Base-by-base conservation (phyloP, 2,329 filamentous ascomycete species). In the Verticillium dahliae region DNA sequence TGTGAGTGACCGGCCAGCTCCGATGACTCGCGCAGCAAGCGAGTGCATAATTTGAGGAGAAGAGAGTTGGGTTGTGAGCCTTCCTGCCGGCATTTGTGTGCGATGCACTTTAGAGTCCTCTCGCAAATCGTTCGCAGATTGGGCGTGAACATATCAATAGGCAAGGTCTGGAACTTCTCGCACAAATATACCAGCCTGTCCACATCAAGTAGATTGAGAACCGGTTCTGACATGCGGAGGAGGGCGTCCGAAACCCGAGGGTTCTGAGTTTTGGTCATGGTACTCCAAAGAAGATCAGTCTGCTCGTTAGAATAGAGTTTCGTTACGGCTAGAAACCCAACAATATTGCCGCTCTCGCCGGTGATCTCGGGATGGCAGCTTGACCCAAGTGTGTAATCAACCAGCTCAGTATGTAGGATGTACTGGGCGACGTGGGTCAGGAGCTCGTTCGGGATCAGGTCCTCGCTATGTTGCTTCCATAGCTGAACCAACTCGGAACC, bases 331-430 rank as follows among this genome's bases (percentile, higher is more conserved):
- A 98, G 80, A 69, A 98, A 98, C 1, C 91, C 91, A 57, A 97
- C 81, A 60, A 98, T 90, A 65, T 97, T 96, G 50, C 84, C 82
- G 69, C 91, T 91, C 67, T 92, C 87, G 39, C 84, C 81, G 22
- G 96, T 95, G 60, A 98, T 86, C 70, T 97, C 92, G 1, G 93
- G 92, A 70, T 98, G 95, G 37, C 94, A 97, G 61, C 92, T 92
- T 14, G 94, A 87, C 1, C 94, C 91, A 59, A 97, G 84, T 56
- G 99, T 87, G 73, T 97, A 98, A 62, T 92, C 86, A 31, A 96
- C 85, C 33, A 98, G 79, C 60, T 87, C 86, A 45, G 89, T 88
- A 6, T 81, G 76, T 15, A 89, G 80, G 38, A 98, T 78, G 65
- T 90, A 89, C 31, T 84, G 79, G 5, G 90, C 86, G 60, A 96